Conservation (phyloP, 371 early-diverging fungal species). For the Mortierella sp. region DNA sequence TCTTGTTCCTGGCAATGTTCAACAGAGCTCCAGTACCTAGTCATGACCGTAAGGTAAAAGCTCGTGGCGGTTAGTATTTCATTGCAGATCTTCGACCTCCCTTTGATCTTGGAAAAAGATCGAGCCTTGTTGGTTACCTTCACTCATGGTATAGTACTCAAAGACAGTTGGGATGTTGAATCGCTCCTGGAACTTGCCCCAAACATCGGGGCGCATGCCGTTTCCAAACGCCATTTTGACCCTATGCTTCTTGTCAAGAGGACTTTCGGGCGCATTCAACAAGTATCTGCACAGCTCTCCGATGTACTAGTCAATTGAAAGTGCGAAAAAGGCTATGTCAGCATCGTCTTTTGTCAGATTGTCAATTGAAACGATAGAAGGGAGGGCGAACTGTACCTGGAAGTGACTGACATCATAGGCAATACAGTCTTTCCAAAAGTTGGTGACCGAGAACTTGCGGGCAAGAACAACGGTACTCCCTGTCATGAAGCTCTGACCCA, state of each 20-base stretch:
- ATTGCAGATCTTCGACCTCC: background rate
- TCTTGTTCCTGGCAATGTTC: constrained; percentile 25
- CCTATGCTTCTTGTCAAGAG: constrained; percentile 65
- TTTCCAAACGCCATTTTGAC: constrained; percentile 75
- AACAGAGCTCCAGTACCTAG: constrained; percentile 21
- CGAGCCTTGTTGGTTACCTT: constrained; percentile 20
- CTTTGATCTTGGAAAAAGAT: background rate
- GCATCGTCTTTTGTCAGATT: background rate
- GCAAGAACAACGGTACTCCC: constrained; percentile 42
- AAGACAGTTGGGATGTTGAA: constrained; percentile 36
- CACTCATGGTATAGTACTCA: constrained; percentile 55
- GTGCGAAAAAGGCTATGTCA: background rate
- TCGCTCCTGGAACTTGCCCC: constrained; percentile 69
- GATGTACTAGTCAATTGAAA: constrained; percentile 61
- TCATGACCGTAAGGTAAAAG: background rate
- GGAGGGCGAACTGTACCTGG: constrained; percentile 30
- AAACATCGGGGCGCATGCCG: constrained; percentile 79
- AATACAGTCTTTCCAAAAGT: constrained; percentile 50
- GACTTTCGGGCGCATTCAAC: constrained; percentile 62
- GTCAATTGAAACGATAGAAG: background rate
- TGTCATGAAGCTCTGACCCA: constrained; percentile 35
- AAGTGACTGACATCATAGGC: constrained; percentile 37
- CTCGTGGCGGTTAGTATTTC: background rate
- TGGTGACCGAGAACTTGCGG: constrained; percentile 49
- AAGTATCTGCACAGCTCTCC: constrained; percentile 82